Conservation (phyloP, 2,329 filamentous ascomycete genomes). For the Monosporascus sp. region DNA sequence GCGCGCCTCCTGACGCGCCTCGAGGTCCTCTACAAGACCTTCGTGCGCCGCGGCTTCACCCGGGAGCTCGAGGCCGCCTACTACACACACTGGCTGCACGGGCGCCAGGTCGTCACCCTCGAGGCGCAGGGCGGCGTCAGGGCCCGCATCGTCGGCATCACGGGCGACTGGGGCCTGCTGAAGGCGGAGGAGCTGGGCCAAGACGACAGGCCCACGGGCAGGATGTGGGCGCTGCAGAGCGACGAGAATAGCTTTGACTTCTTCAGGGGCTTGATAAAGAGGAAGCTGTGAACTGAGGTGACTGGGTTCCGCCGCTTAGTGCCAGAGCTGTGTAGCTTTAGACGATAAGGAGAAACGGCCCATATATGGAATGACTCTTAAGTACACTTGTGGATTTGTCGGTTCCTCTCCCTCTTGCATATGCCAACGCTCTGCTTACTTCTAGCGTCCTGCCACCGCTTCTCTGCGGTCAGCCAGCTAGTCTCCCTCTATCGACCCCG, state of each 20-base stretch:
- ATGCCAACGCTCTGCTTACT: too few species aligned
- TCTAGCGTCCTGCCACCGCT: too few species aligned
- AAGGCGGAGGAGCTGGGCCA: conserved; percentile 75
- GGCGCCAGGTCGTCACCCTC: conserved; percentile 63
- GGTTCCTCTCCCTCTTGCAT: too few species aligned
- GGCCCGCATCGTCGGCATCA: conserved; percentile 80
- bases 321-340: too few species aligned
- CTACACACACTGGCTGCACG: conserved; percentile 82
- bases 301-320: too few species aligned
- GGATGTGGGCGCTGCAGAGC: conserved; percentile 79
- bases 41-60: conserved; percentile 71
- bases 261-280: conserved; percentile 78
- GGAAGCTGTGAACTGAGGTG: conserved; percentile 53
- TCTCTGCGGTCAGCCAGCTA: too few species aligned
- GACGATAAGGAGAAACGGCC: too few species aligned
- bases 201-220: conserved; percentile 69
- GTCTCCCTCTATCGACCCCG: too few species aligned
- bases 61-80: conserved; percentile 67
- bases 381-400: too few species aligned
- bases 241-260: conserved; percentile 99
- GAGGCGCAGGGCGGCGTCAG: conserved; percentile 72
- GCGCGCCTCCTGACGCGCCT: conserved; percentile 74
- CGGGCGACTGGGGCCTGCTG: conserved; percentile 83
- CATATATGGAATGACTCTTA: too few species aligned
- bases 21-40: conserved; percentile 70